phyloP scores from a whole-genome alignment of 2,329 filamentous ascomycete species.

The Didymella lethalis region DNA sequence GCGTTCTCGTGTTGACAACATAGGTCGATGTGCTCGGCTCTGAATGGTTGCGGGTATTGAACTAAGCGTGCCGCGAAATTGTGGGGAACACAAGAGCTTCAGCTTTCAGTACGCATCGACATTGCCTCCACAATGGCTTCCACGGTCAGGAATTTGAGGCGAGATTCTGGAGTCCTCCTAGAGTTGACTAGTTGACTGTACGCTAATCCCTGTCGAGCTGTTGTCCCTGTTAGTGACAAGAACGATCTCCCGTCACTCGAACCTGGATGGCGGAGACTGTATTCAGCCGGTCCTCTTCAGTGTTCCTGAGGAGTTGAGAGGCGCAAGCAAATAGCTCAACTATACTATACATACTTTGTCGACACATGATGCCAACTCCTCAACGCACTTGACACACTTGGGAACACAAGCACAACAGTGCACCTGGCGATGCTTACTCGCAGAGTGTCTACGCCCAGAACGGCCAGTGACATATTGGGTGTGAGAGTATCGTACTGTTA shows the following conservation, averaged over 20 bases:
- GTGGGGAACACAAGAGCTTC: slow-evolving; percentile 21
- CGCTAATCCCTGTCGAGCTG: not conserved
- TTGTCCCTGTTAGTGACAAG: not conserved
- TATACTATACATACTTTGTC: not conserved
- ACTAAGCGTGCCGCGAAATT: slow-evolving; percentile 22
- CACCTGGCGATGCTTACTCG: not conserved
- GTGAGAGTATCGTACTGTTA: not conserved
- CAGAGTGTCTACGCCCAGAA: not conserved
- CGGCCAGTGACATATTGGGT: not conserved
- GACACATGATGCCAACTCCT: not conserved
- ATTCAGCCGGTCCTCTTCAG: not conserved
- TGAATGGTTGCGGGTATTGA: not conserved
- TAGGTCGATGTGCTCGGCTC: slow-evolving; percentile 19
- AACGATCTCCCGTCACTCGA: not conserved
- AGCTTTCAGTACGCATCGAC: not conserved
- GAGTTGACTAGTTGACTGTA: too few species aligned
- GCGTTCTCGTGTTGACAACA: slow-evolving; percentile 43
- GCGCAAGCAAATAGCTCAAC: slow-evolving; percentile 6
- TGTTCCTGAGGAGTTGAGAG: not conserved
- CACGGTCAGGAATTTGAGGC: not conserved
- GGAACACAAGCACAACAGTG: not conserved
- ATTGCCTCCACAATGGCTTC: not conserved
- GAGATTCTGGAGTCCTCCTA: not conserved
- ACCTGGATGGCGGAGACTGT: not conserved
- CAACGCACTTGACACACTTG: not conserved